Base-by-base conservation (phyloP, 2,329 filamentous ascomycete species). In the Ceratocystis diversiconidia region DNA sequence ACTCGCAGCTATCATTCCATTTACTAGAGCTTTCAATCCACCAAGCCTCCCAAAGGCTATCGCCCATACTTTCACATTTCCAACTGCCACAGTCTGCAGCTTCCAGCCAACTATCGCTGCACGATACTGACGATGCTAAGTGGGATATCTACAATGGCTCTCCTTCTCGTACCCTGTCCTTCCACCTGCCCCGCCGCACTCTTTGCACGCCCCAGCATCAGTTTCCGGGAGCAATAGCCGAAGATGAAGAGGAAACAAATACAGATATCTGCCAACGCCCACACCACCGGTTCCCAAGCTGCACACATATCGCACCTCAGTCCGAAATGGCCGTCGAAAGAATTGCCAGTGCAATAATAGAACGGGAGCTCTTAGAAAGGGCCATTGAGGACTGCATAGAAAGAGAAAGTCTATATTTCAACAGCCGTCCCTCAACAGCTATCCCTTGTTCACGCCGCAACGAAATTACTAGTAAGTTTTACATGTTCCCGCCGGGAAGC, bases 301-400 rank as follows among this genome's bases (percentile, higher is more conserved):
- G 80, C 50, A 76, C 78, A 5, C 71, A 77, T 66, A 78, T 77
- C 8, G 75, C 79, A 2, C 75, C 79, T 3, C 77, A 76, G 66
- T 76, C 81, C 68, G 79, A 83, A 32, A 72, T 72, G 15, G 79
- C 84, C 64, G 79, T 81, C 62, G 79, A 82, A 69, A 76, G 81
- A 52, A 80, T 85, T 57, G 82, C 82, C 36, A 78, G 75, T 67
- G 82, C 80, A 61, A 79, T 85, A 75, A 74, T 82, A 64, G 83
- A 86, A 71, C 76, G 82, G 68, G 84, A 87, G 65, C 76, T 75
- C 65, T 73, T 85, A 55, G 78, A 86, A 72, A 79, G 78, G 66
- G 78, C 84, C 69, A 85, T 86, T 64, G 81, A 86, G 63, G 78
- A 81, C 62, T 76, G 82, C 25, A 79, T 85, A 28, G 82, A 85